Conservation (phyloP, 352 stramenopile species). For the Bremia lactucae region DNA sequence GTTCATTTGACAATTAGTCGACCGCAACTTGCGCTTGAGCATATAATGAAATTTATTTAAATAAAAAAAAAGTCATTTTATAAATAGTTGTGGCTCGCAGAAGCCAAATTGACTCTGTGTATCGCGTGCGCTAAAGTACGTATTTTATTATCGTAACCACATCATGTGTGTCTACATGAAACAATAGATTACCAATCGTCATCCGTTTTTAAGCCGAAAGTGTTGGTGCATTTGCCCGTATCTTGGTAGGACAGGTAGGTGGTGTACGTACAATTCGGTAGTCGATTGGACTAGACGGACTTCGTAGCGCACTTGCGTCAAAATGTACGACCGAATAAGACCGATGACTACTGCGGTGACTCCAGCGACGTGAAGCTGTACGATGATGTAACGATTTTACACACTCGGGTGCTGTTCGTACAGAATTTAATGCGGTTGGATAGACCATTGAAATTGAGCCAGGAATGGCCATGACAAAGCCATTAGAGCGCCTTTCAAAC, state of each 20-base stretch:
- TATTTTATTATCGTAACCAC: no score
- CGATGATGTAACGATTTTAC: conserved; percentile 17
- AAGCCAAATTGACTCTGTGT: no score
- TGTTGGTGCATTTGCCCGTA: conserved; percentile 6
- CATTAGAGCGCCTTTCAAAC: conserved; percentile 26
- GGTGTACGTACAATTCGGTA: conserved; percentile 57
- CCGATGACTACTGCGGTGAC: conserved; percentile 3
- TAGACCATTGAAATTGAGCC: conserved; percentile 9
- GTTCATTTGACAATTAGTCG: no score
- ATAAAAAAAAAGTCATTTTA: no score
- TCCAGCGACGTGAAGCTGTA: conserved; percentile 3
- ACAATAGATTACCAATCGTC: no score
- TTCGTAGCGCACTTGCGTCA: conserved; percentile 16
- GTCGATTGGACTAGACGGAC: conserved; percentile 16
- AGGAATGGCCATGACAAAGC: conserved; percentile 36
- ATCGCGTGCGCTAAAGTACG: no score
- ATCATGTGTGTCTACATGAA: no score
- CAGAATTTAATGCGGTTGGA: conserved; percentile 10
- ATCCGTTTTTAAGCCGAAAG: conserved; percentile 27
- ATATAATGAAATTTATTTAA: no score
- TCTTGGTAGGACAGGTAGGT: conserved; percentile 53
- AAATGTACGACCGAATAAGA: conserved; percentile 12
- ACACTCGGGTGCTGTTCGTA: conserved; percentile 16
- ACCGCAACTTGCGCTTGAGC: no score
- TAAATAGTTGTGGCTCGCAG: no score